A percentile compares a stretch with the other conserved stretches of the same genome.
Conservation (phyloP, 306 rosid genomes). For the Luffa acutangula region DNA sequence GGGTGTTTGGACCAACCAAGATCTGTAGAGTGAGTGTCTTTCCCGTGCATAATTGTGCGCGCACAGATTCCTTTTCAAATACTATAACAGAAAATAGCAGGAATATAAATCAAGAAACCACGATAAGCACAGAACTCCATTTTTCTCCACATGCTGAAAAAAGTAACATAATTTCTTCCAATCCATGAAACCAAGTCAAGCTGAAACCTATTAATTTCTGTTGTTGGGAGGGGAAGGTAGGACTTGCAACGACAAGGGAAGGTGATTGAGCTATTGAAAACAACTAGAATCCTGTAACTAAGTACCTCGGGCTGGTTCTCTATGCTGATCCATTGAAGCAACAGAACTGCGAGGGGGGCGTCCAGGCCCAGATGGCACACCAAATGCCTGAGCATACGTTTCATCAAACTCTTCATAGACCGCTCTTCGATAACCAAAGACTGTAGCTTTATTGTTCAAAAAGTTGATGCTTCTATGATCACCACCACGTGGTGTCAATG, state of each 20-base stretch:
- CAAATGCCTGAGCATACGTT: slow-evolving; percentile 95
- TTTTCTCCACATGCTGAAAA: background rate
- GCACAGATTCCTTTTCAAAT: background rate
- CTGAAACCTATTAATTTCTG: slow-evolving; percentile 5
- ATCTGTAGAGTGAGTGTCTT: background rate
- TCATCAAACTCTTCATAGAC: slow-evolving; percentile 87
- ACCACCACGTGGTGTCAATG: slow-evolving; percentile 37
- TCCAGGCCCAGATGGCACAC: slow-evolving; percentile 32
- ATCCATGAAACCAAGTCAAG: background rate
- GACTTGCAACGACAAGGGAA: background rate
- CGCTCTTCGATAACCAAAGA: slow-evolving; percentile 44
- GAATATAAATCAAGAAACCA: background rate
- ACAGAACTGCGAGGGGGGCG: slow-evolving; percentile 34
- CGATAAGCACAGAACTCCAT: background rate
- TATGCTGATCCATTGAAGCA: slow-evolving; percentile 22
- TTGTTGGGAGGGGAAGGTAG: background rate
- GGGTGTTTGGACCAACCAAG: background rate
- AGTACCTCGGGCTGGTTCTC: slow-evolving; percentile 68
- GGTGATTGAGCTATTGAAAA: background rate
- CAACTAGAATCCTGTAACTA: slow-evolving; percentile 7
- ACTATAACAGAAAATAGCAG: background rate
- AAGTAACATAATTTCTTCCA: background rate
- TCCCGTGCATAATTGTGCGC: background rate
- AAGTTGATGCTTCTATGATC: slow-evolving; percentile 42
- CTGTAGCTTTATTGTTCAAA: slow-evolving; percentile 46